phyloP scores from a whole-genome alignment of 83 land plant genomes.

The Diphasiastrum complanatum region DNA sequence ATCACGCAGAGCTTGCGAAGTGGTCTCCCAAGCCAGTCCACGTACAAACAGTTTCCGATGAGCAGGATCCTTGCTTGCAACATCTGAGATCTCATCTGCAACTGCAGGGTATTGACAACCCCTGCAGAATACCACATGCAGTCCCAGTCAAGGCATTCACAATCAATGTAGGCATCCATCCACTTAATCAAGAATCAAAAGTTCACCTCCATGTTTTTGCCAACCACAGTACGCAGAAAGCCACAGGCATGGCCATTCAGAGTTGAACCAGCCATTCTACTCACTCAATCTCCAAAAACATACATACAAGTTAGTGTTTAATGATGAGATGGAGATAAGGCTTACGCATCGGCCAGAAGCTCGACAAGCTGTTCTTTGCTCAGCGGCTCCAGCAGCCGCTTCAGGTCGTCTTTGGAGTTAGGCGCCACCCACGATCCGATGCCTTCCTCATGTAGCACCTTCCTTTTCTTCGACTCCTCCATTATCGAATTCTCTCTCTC shows the following conservation, averaged over 20 bases:
- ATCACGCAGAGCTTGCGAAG: slow-evolving; percentile 74
- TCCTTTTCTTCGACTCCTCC: slow-evolving; percentile 64
- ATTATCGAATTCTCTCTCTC: slow-evolving; percentile 17
- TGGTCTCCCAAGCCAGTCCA: slow-evolving; percentile 87
- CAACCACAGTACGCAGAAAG: no score
- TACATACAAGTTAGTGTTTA: neutral
- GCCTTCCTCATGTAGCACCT: slow-evolving; percentile 27
- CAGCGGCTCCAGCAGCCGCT: slow-evolving; percentile 54
- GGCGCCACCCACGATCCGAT: neutral
- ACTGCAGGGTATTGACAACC: slow-evolving; percentile 68
- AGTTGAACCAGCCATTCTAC: slow-evolving; percentile 34
- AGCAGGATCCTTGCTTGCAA: slow-evolving; percentile 79
- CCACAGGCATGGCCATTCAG: no score
- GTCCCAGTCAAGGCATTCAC: slow-evolving; percentile 20
- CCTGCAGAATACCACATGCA: slow-evolving; percentile 50
- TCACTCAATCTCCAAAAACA: slow-evolving; percentile 20
- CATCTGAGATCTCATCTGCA: slow-evolving; percentile 75
- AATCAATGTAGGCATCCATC: slow-evolving; percentile 16
- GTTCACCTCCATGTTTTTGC: no score
- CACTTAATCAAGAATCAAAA: no score
- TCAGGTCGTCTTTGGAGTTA: slow-evolving; percentile 45
- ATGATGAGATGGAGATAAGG: neutral
- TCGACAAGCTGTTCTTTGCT: slow-evolving; percentile 60
- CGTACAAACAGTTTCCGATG: slow-evolving; percentile 92
- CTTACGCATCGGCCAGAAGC: slow-evolving; percentile 52